Base-by-base conservation (phyloP, 73 alveolate species). In the Symbiodinium pilosum region DNA sequence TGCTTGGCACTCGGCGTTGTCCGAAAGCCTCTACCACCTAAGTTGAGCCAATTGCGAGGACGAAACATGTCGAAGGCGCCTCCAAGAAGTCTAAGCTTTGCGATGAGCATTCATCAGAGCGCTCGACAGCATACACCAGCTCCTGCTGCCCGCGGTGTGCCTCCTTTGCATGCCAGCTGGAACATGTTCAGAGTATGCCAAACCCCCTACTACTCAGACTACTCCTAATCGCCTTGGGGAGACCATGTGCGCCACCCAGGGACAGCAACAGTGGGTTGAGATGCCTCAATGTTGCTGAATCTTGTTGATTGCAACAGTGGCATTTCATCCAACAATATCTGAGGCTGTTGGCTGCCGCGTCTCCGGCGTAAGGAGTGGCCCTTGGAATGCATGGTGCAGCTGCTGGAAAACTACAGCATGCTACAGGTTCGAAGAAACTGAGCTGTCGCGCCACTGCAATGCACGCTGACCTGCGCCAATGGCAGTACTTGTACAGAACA, bases 181-280 rank as follows among this genome's bases (percentile, higher is more conserved):
- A 9, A 47, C 59, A 14, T 14, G 6, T 47, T 6, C 59, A 14
- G 6, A 47, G 14, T 14, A 47, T 47, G 59, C 59, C 59, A 3
- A 16, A 8, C 16, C 93, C 36, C 43, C 44, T 47, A n/a, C n/a
- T n/a, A n/a, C n/a, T n/a, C n/a, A n/a, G n/a, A n/a, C n/a, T n/a
- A n/a, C n/a, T n/a, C n/a, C n/a, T n/a, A n/a, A n/a, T n/a, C n/a
- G 59, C 94, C 94, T 91, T 42, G 26, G 97, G 97, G 71, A 91
- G 97, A 43, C 32, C 39, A 83, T 91, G 97, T 51, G 77, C 97
- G 51, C 97, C 97, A 43, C 97, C 97, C 97, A 91, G 40, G 40
- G 97, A 43, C 38, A 91, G 43, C 81, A 91, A 56, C 75, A 91
- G 40, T 40, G 97, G 97, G 40, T 91, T 91, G 56, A 91, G 77